Evolutionary conservation across 352 stramenopile species (phyloP).

Genomic region (Phytopythium kandeliae): DNA sequence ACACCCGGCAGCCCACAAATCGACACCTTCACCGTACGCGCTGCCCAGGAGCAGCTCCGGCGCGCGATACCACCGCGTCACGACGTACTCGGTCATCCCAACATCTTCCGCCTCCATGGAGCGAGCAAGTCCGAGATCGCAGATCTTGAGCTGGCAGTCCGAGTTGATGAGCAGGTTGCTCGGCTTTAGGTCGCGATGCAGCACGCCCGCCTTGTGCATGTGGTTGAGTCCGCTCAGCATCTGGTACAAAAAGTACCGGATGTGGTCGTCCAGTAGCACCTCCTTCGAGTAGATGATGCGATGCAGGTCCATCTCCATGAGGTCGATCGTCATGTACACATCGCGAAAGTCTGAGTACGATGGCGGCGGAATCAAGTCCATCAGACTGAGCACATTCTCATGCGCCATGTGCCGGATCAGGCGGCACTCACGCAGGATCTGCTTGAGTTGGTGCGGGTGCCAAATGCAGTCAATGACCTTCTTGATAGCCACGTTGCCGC

Average conservation of each 20-base stretch:
- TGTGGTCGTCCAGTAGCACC: constrained; percentile 89
- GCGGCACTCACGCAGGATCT: constrained; percentile 81
- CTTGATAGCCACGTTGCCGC: constrained; percentile 88
- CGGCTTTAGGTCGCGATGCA: constrained; percentile 84
- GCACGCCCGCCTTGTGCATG: constrained; percentile 82
- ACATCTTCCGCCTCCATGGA: constrained; percentile 81
- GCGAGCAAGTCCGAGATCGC: constrained; percentile 93
- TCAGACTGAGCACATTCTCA: constrained; percentile 80
- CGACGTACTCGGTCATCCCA: constrained; percentile 91
- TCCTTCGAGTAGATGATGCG: constrained; percentile 93
- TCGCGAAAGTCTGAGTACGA: constrained; percentile 85
- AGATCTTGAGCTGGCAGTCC: constrained; percentile 96
- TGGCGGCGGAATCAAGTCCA: constrained; percentile 78
- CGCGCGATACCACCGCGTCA: constrained; percentile 86
- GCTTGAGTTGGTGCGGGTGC: constrained; percentile 87
- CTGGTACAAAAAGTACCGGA: constrained; percentile 93
- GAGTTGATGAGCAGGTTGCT: constrained; percentile 88
- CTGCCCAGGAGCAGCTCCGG: constrained; percentile 83
- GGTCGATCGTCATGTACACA: constrained; percentile 89
- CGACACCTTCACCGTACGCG: constrained; percentile 78
- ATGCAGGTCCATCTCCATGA: constrained; percentile 92
- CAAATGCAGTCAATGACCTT: constrained; percentile 90
- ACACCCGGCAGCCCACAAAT: constrained; percentile 82
- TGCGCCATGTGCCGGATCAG: constrained; percentile 84
- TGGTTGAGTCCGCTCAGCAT: constrained; percentile 86